Evolutionary conservation across 805 yeast genomes (phyloP), one percentile per base, ranked within the genome.

Genomic region (Ogataea trehaloabstinens): DNA sequence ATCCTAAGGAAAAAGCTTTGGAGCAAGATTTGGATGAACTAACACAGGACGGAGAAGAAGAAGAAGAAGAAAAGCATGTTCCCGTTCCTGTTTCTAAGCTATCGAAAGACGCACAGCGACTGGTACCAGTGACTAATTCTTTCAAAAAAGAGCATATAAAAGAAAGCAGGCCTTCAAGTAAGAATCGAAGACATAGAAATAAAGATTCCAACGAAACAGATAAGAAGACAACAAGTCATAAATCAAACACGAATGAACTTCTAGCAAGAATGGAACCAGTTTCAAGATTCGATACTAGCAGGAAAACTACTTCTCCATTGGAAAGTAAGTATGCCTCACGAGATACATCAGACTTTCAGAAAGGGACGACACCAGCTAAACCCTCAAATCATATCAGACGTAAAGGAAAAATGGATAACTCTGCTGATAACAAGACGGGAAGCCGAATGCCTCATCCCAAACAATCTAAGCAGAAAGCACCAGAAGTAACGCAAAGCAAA

Each of bases 51-150:
- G n/a, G n/a, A n/a, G n/a, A n/a, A n/a, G n/a, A n/a, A n/a, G n/a
- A n/a, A n/a, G 41, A 37, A 13, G 37, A 37, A 5, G 39, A 36
- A 4, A 28, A 19, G 3, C 39, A 34, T 27, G 24, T 32, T 12
- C 45, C 52, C 6, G 35, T 19, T 10, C 31, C 36, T 2, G 27
- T 31, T 11, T 7, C 35, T 1, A 17, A 38, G 36, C 33, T 51
- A 5, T 45, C 53, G 6, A 30, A 27, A 7, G 42, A 41, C 3
- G 55, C 52, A 3, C 49, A 43, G 20, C 32, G 53, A 24, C 32
- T 51, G 15, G 20, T 47, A 11, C 55, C 55, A 1, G 35, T 36
- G 3, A 38, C 24, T 17, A 27, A 15, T 7, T 11, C 30, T 11
- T 12, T 12, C 25, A 22, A 22, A 22, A 8, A 12, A 12, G 25